These are phyloP conservation scores for Rhizophagus prolifer DNA, from an alignment of 192 early-diverging fungal genomes.

Conservation along the genomic window DNA sequence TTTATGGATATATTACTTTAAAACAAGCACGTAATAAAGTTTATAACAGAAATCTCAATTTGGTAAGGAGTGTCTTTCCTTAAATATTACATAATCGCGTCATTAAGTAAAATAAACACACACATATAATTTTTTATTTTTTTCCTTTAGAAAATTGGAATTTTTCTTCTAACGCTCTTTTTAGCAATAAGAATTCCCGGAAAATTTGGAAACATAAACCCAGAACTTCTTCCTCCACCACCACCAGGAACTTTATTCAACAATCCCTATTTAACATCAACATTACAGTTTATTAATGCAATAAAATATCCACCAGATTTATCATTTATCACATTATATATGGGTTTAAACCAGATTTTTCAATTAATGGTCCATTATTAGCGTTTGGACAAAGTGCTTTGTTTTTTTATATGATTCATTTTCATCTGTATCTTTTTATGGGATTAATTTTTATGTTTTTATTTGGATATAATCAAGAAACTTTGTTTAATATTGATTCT, in stretches of 20 bases:
- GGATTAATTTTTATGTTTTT: not conserved
- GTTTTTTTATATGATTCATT: not conserved
- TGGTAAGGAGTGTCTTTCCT: not conserved
- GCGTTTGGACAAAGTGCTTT: conserved; percentile 4
- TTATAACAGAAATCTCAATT: not conserved
- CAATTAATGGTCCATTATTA: not conserved
- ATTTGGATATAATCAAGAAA: not conserved
- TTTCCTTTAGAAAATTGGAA: not conserved
- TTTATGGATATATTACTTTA: not conserved
- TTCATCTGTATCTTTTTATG: not conserved
- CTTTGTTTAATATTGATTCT: not conserved
- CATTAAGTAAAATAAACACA: no score
- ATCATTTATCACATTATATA: not conserved
- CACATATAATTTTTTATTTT: not conserved
- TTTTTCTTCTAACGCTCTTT: not conserved
- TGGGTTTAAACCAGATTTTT: not conserved
- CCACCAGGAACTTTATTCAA: not conserved
- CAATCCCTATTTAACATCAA: not conserved
- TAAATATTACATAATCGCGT: no score
- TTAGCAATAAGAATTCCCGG: not conserved
- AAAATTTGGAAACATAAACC: conserved; percentile 13
- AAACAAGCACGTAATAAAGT: not conserved
- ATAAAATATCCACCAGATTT: conserved; percentile 6
- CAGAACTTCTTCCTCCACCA: not conserved
- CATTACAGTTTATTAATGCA: not conserved